Evolutionary conservation across 2,329 filamentous ascomycete species (phyloP), one percentile per base, ranked within the genome.

Genomic region (Curvularia lunata): DNA sequence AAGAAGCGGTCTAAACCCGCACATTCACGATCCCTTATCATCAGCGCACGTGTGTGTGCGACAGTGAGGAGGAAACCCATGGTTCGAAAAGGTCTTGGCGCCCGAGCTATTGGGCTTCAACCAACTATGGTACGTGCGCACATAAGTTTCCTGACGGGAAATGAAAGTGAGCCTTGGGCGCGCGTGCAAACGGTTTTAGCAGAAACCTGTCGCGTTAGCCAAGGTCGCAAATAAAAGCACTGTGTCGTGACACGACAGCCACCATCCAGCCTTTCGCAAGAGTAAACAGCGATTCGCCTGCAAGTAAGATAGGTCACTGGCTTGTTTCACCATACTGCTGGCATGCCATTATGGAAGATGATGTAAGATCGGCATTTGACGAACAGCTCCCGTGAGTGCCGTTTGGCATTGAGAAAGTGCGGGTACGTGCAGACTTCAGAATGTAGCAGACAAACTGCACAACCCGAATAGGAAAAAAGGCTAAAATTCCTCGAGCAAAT

Each of bases 101-200:
- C 21, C 50, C 32, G 27, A 46, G 42, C 42, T 53, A 28, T 46
- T 47, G 30, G 34, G 47, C 47, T 49, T 40, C 27, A 32, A 30
- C 16, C 27, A 51, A 43, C n/a, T 43, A 37, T 53, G 50, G 50
- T 46, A 53, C 42, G 50, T 53, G 50, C 50, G 50, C 50, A n/a
- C 28, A 23, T 38, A 23, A 18, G 50, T 30, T 43, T 37, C n/a
- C 7, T 9, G 12, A n/a, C 5, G 40, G 49, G 49, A 43, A 32
- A 52, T 42, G 28, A 43, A 52, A 43, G 21, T 30, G 40, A 25
- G 49, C 21, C 38, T 32, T 41, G 25, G 30, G 19, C 38, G 21
- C 34, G 23, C 28, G 27, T 32, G 30, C 27, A 55, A 23, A 50
- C 40, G 12, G 16, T 40, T 37, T 18, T 21, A 34, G 23, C 25